Evolutionary conservation across 179 eudicot species (phyloP), one percentile per base, ranked within the genome.

Genomic region (Silene noctiflora): DNA sequence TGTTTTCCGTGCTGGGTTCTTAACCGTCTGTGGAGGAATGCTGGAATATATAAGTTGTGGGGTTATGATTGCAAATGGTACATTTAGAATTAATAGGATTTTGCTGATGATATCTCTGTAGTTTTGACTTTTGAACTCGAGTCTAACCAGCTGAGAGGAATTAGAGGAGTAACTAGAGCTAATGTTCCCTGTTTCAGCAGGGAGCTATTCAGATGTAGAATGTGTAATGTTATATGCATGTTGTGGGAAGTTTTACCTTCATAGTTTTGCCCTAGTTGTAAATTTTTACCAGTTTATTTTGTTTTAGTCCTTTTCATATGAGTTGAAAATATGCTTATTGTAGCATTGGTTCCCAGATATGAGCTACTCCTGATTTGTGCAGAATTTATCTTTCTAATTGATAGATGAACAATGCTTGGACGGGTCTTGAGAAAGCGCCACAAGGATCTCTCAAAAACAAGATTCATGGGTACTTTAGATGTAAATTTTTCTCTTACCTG

Each of bases 361-460:
- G 56, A 66, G 73, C 72, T 33, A 14, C 24, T 35, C 74, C 31
- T 73, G 33, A 74, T 53, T 21, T 69, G 22, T 60, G 71, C 33
- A 16, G 75, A 73, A 35, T 19, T 65, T 73, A 46, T 65, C 20
- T 31, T 1, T 65, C 67, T n/a, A 22, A 59, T 65, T 39, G 71
- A 79, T 74, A 96, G 99, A 96, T 96, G 99, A 91, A 89, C 82
- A 84, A 56, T 72, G 88, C 87, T 67, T 96, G 99, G 99, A 76
- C 68, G 24, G 89, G 81, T 56, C 82, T 96, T 70, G 96, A 88
- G 82, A 90, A 87, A 77, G 97, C 98, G 17, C 98, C 99, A 39
- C 82, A 87, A 63, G 96, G 96, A 62, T 90, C 90, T 82, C 66
- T 96, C 16, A 96, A 93, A 83, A 90, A 81, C 84, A 96, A 91